Evolutionary conservation across 305 asterid species (phyloP), one percentile per base, ranked within the genome.

Genomic region (Caryopteris hybrid): DNA sequence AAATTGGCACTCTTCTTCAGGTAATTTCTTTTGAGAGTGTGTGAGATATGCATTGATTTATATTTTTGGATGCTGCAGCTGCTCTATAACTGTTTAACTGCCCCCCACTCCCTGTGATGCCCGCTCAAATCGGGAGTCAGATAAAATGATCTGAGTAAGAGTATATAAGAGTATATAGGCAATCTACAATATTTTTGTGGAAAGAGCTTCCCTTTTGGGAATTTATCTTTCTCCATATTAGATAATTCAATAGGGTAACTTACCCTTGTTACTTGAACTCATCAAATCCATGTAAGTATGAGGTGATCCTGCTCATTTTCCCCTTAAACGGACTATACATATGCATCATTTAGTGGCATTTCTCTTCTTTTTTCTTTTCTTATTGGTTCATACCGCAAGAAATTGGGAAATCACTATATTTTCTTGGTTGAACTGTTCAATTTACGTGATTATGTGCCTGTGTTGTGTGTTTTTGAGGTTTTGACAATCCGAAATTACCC

Each of bases 1-100:
- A 80, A 56, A 86, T 92, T 39, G 98, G 98, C 70, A 45, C 80
- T 33, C 65, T 56, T 66, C 76, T 92, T 63, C 81, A 87, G 98
- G 98, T 92, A 76, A 23, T 42, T 43, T 70, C 14, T 62, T 70
- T 34, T 69, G 48, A 10, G 1, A 47, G 10, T 17, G 18, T 2
- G 38, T 17, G 10, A 8, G n/a, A 52, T 60, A 31, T 21, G 31
- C 31, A n/a, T 48, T 31, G 11, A 1, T 41, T 21, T 11, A 11
- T 34, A 12, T 57, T 39, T 58, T 36, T 36, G 48, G 34, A 20
- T 58, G 64, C 17, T 36, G 31, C 27, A 4, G 18, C 62, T 38
- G 45, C 45, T 29, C 61, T 5, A 13, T 54, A 4, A n/a, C 23
- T 16, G 29, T 34, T 57, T 41, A 1, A 41, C 2, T 1, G 2